A percentile compares a stretch with the other conserved stretches of the same genome.
phyloP scores from a whole-genome alignment of 2,329 filamentous ascomycete genomes.

The Oidium heveae region DNA sequence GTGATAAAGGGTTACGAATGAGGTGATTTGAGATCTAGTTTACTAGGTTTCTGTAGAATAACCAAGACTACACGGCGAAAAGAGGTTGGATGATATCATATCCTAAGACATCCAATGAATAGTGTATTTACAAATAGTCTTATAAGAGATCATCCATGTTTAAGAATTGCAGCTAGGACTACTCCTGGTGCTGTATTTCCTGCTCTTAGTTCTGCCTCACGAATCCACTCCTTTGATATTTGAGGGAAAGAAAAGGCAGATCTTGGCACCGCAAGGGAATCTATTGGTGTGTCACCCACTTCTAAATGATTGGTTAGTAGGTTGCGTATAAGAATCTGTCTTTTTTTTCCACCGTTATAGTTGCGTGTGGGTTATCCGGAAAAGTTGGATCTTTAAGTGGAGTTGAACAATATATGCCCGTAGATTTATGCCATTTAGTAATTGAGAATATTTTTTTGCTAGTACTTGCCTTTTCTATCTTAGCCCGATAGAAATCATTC shows the following conservation, averaged over 20 bases:
- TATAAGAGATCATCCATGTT: neutral
- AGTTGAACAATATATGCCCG: neutral
- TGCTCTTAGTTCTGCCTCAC: neutral
- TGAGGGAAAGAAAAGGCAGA: neutral
- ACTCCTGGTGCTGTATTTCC: neutral
- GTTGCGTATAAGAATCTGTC: too few species aligned
- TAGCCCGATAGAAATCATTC: neutral
- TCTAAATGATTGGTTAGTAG: neutral
- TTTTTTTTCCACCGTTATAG: too few species aligned
- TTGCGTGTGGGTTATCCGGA: neutral
- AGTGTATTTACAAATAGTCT: neutral
- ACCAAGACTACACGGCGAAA: neutral
- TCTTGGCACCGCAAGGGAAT: neutral
- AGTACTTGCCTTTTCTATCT: neutral
- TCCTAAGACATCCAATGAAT: neutral
- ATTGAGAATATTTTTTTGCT: neutral
- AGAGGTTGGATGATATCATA: neutral
- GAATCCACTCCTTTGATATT: neutral
- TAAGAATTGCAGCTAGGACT: neutral
- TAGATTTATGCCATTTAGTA: neutral
- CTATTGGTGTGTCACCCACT: neutral
- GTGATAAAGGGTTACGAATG: too few species aligned
- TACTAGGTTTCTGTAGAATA: neutral
- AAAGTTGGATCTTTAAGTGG: neutral
- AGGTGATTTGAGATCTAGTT: neutral